Evolutionary conservation across 768 basidiomycete genomes (phyloP), one percentile per base, ranked within the genome.

Genomic region (Lepiota subincarnata): DNA sequence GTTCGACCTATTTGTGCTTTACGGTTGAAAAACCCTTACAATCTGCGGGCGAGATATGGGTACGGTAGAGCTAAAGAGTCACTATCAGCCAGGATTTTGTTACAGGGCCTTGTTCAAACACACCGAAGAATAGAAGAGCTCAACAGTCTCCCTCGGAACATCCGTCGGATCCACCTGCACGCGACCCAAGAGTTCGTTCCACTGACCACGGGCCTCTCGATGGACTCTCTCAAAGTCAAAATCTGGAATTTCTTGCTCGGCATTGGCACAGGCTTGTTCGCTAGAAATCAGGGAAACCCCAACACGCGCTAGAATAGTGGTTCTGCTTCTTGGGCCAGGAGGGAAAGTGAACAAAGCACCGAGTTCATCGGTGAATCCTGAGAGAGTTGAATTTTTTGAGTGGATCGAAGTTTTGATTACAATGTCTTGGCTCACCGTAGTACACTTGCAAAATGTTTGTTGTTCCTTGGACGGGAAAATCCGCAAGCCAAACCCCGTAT

Each of bases 251-350:
- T 86, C 84, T 40, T 75, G 70, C 56, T 82, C 78, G 2, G 83
- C 83, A 56, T 82, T 84, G 2, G 68, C 58, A 59, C 83, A 86
- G 0, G 84, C 84, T 58, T 84, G 83, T 1, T 72, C 73, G 18
- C 71, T 69, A 3, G 83, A 85, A 48, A 85, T 79, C 57, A 85
- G 76, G 0, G 83, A 84, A 5, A 86, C 76, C n/a, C 84, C 83
- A 3, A 80, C 76, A n/a, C 83, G 79, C 1, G 72, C 81, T 18
- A 83, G 69, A 53, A 86, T 78, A 1, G 73, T 68, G 0, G 77
- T 79, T 7, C 61, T 55, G 10, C 55, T 47, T n/a, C 62, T 59
- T 5, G 75, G 72, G 19, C 72, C 68, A 4, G 75, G 79, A 0
- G 62, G 62, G 66, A 82, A 83, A 0, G 78, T 79, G 44, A 83